Evolutionary conservation across 2,329 filamentous ascomycete species (phyloP), one percentile per base, ranked within the genome.

Genomic region (Phaeosphaeriaceae sp.): DNA sequence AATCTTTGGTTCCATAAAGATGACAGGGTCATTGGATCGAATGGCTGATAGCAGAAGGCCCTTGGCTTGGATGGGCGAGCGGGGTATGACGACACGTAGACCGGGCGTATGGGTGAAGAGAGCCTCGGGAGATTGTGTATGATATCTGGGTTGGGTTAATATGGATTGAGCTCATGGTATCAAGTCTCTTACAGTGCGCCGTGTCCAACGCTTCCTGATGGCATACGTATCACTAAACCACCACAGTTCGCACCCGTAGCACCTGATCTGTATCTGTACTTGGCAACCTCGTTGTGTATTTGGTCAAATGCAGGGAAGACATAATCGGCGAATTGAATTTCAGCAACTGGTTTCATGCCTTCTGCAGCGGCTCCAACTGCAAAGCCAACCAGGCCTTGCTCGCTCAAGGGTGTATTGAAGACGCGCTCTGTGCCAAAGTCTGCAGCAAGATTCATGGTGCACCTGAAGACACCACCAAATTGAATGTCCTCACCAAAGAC

Each of bases 401-500:
- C 94, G 28, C 88, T 90, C 60, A 99, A 76, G 0, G 94, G 94
- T 15, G 92, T 97, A 75, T 99, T 97, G 81, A 99, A 99, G 28
- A 99, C 92, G 48, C 94, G 83, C 49, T 94, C 89, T 2, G 85
- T 82, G 7, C 94, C 94, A 71, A 94, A 96, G 47, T 90, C 90
- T 54, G 92, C 89, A 26, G 91, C 86, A 13, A 99, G 81, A 63
- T 92, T 90, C 86, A 94, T 93, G 26, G 90, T 93, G 75, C 92
- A 97, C 48, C 94, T 84, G 69, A 99, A 99, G 13, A 99, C 94
- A 45, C 94, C 94, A 34, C 94, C 94, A 64, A 99, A 99, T 12
- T 94, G 90, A 6, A 99, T 92, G 70, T 99, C 94, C 74, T 99
- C 94, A 34, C 94, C 94, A 66, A 99, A 99, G 8, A 99, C 82